Evolutionary conservation across 768 basidiomycete species (phyloP), one percentile per base, ranked within the genome.

Genomic region (Xerocomus potaroensis): DNA sequence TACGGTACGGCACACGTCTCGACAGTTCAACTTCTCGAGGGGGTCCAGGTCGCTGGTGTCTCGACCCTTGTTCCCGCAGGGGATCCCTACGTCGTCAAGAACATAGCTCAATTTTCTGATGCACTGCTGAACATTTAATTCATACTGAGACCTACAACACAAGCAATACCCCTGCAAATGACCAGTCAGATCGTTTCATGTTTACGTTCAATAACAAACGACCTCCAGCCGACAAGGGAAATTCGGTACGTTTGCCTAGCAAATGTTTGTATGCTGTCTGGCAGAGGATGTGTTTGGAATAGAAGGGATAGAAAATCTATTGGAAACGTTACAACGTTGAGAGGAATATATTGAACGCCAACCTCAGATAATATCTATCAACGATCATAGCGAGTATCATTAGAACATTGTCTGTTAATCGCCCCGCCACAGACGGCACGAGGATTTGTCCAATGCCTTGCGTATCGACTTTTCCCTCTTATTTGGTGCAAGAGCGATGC

Each of bases 41-140:
- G 24, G 14, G 11, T 8, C 16, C 40, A 76, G 69, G 58, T 72
- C 19, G 65, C 78, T 5, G 75, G 77, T 4, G 46, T 80, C 31
- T 69, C 79, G 50, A 74, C 81, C 41, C 67, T 81, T 16, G 73
- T 79, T 4, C 73, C 72, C 1, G 72, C 76, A 14, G 65, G 69
- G 22, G 62, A 67, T 18, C 63, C 72, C 33, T 79, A 76, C 62
- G 73, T 74, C 47, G 77, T 81, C 56, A 81, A 81, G 60, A 80
- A 81, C 51, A 72, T 74, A 3, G 64, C 72, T 15, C 73, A 75
- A 19, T 80, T 81, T 60, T 78, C 78, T 6, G 57, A 67, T 22
- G 74, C 79, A 0, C 76, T 77, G 0, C 78, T 3, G 78, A 81
- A 48, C 60, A 61, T 12, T 68, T 80, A 47, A 78, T 82, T 41